These are phyloP conservation scores for Stentor roeselii DNA, from an alignment of 73 alveolate species.

Conservation along the genomic window DNA sequence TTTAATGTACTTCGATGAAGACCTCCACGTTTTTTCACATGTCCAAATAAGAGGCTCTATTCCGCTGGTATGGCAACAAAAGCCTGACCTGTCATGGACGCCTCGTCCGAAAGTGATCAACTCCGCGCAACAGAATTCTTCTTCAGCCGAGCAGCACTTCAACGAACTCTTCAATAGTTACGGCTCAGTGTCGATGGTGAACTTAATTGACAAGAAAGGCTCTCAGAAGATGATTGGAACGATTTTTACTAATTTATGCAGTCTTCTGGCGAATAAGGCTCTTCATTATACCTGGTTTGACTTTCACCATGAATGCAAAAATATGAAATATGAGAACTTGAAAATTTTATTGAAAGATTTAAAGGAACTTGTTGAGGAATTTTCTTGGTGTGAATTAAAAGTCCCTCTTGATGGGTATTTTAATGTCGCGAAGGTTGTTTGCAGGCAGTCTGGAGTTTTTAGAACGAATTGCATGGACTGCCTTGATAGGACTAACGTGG, in stretches of 20 bases:
- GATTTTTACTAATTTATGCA: slow-evolving; percentile 65
- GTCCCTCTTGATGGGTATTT: slow-evolving; percentile 27
- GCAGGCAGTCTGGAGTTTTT: slow-evolving; percentile 71
- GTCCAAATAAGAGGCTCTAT: slow-evolving; percentile 93
- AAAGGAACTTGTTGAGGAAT: slow-evolving; percentile 49
- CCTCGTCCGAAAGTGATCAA: slow-evolving; percentile 71
- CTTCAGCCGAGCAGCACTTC: slow-evolving; percentile 64
- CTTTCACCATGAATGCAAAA: slow-evolving; percentile 96
- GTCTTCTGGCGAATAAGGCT: slow-evolving; percentile 47
- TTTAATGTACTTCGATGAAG: slow-evolving; percentile 48
- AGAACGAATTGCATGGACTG: slow-evolving; percentile 98
- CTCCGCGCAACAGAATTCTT: slow-evolving; percentile 51
- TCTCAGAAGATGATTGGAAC: slow-evolving; percentile 80
- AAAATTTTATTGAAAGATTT: slow-evolving; percentile 65
- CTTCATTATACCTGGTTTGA: slow-evolving; percentile 94
- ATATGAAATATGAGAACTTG: slow-evolving; percentile 92
- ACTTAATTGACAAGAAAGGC: slow-evolving; percentile 85
- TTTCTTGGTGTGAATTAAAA: slow-evolving; percentile 53
- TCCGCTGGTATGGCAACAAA: slow-evolving; percentile 87
- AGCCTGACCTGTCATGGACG: slow-evolving; percentile 65
- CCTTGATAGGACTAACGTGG: slow-evolving; percentile 97
- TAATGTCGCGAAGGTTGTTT: slow-evolving; percentile 31
- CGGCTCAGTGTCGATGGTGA: slow-evolving; percentile 74
- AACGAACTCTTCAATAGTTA: slow-evolving; percentile 59
- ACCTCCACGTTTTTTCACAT: slow-evolving; percentile 69